Evolutionary conservation across 176 grass and related monocot species (phyloP).

Genomic region (Elymus sibiricus): DNA sequence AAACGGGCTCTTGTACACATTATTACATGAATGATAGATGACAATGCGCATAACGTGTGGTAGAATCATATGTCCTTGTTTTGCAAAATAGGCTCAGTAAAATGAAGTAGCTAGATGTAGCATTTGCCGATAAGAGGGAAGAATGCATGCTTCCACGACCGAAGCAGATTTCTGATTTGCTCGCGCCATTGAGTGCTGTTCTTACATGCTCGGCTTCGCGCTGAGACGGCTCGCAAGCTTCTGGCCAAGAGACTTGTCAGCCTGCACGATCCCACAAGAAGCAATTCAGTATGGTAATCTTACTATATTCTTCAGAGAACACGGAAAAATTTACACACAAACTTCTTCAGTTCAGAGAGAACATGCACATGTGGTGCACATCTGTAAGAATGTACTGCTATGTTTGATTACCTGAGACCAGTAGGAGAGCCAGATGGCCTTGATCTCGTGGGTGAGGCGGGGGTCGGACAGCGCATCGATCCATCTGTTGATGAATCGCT

Average conservation of each 20-base stretch:
- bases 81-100: conserved; percentile 23
- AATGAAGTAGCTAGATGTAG: conserved; percentile 13
- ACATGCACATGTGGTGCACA: not conserved
- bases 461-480: conserved; percentile 82
- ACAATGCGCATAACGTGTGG: not conserved
- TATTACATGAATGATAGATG: conserved; percentile 11
- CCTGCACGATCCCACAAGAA: conserved; percentile 46
- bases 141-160: not conserved
- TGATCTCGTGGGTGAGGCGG: conserved; percentile 89
- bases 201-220: conserved; percentile 83
- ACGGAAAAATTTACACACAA: too few relatives aligned
- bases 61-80: conserved; percentile 17
- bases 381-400: not conserved
- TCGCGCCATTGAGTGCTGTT: not conserved
- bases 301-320: not conserved
- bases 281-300: not conserved
- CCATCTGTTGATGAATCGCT: conserved; percentile 88
- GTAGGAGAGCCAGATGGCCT: conserved; percentile 86
- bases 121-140: conserved; percentile 15
- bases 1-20: not conserved
- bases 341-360: not conserved
- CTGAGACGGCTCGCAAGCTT: conserved; percentile 77
- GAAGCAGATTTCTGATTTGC: conserved; percentile 7
- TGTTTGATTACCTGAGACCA: conserved; percentile 72
- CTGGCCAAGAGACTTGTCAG: conserved; percentile 87